Evolutionary conservation across 2,329 filamentous ascomycete genomes (phyloP), one percentile per base, ranked within the genome.

Genomic region (Paecilomyces formosus): DNA sequence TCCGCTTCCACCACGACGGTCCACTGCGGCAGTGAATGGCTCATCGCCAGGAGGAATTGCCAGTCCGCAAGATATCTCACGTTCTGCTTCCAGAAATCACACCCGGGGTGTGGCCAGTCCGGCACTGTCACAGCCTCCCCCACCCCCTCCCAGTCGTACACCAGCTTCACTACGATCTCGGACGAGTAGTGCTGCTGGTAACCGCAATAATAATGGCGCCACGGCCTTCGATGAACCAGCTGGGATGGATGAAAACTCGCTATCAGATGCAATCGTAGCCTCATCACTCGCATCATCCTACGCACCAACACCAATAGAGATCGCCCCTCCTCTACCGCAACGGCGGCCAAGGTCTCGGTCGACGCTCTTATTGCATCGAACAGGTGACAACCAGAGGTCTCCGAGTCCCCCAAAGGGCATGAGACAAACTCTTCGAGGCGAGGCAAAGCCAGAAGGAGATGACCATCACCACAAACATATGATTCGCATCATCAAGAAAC

Each of bases 201-300:
- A 45, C n/a, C n/a, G 7, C 7, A 45, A 21, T 21, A 45, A 52
- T 26, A 52, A 52, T 52, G 50, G 22, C 50, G 13, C 18, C 11
- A 52, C 11, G 26, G 4, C 28, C 50, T 24, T 52, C 5, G 50
- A 70, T 28, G 63, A 66, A 39, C 52, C 65, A 13, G 57, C 58
- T 49, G 63, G 68, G 11, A 66, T 72, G 64, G 65, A 62, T 30
- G 73, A 74, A 59, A 74, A 74, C 60, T 70, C 73, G 4, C 69
- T 77, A 2, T 77, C 77, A 13, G 72, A 78, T 66, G 77, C 78
- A 28, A 77, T 80, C 61, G 73, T 78, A 18, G 78, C 77, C 18
- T 79, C 77, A 11, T 79, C 78, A 33, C 62, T 79, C 2, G 78
- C 77, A 57, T 78, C 78, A 39, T 68, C 71, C 7, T 72, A 73